phyloP scores from a whole-genome alignment of 2,329 filamentous ascomycete species.

The Xylaria multiplex region DNA sequence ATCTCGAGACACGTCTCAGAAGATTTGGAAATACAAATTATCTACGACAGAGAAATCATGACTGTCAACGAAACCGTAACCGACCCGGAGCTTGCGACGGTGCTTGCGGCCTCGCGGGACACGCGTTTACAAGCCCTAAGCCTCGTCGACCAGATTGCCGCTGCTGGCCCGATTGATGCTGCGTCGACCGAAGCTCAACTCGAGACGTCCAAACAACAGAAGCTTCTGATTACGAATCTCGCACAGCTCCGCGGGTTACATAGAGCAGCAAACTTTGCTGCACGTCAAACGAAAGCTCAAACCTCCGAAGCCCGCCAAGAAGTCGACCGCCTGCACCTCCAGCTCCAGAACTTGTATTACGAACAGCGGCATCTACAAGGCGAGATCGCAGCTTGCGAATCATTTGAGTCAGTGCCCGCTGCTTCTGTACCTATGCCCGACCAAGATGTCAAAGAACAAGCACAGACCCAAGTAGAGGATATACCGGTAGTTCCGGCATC shows the following conservation, averaged over 20 bases:
- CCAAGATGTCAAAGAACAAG: conserved; percentile 19
- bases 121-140: conserved; percentile 76
- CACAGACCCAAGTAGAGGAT: conserved; percentile 10
- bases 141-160: conserved; percentile 66
- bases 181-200: conserved; percentile 61
- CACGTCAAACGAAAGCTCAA: conserved; percentile 84
- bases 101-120: conserved; percentile 77
- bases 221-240: conserved; percentile 80
- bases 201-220: conserved; percentile 79
- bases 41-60: conserved; percentile 53
- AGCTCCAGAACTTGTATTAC: conserved; percentile 95
- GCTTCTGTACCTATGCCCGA: conserved; percentile 5
- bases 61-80: conserved; percentile 68
- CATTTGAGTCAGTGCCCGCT: conserved; percentile 77
- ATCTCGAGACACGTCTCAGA: too few relatives aligned
- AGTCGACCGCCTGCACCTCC: conserved; percentile 89
- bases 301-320: conserved; percentile 90
- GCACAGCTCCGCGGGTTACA: conserved; percentile 85
- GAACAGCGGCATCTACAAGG: conserved; percentile 90
- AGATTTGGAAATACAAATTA: too few relatives aligned
- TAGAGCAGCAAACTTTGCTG: conserved; percentile 80
- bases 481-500: conserved; percentile 29
- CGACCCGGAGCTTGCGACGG: conserved; percentile 72
- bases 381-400: conserved; percentile 90
- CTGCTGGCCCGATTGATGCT: conserved; percentile 56